Evolutionary conservation across 495 filamentous ascomycete genomes (phyloP).

Genomic region (Penicillium desertorum): DNA sequence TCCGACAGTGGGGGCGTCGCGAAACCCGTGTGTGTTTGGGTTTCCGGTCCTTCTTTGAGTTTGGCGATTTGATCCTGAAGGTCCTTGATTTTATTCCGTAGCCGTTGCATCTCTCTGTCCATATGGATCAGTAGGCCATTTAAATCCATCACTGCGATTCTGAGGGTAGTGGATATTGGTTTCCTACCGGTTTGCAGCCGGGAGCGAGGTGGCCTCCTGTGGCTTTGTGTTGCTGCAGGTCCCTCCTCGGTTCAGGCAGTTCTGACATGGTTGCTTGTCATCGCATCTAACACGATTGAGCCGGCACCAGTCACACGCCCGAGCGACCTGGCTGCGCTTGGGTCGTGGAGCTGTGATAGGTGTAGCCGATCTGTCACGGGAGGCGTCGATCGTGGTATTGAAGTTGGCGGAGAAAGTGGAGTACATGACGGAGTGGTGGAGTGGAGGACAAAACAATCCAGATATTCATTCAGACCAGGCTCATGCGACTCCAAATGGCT

Average conservation of each 20-base stretch:
- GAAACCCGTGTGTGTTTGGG: background rate
- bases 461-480: background rate
- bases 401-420: constrained; percentile 8
- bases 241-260: constrained; percentile 39
- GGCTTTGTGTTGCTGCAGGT: constrained; percentile 37
- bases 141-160: constrained; percentile 1
- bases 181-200: constrained; percentile 19
- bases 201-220: constrained; percentile 31
- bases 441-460: background rate
- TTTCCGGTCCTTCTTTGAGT: constrained; percentile 3
- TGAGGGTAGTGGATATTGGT: background rate
- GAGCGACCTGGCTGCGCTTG: constrained; percentile 40
- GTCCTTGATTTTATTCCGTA: constrained; percentile 30
- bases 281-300: constrained; percentile 49
- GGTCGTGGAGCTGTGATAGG: constrained; percentile 11
- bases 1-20: background rate
- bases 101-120: background rate
- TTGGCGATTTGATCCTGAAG: constrained; percentile 37
- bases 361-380: background rate
- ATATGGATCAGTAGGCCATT: background rate
- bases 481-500: background rate
- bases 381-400: background rate
- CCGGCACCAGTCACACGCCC: constrained; percentile 50
- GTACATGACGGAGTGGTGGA: background rate
- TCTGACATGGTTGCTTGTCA: constrained; percentile 42